Evolutionary conservation across 441 rosid species (phyloP), one percentile per base, ranked within the genome.

Genomic region (Gossypium lobatum): DNA sequence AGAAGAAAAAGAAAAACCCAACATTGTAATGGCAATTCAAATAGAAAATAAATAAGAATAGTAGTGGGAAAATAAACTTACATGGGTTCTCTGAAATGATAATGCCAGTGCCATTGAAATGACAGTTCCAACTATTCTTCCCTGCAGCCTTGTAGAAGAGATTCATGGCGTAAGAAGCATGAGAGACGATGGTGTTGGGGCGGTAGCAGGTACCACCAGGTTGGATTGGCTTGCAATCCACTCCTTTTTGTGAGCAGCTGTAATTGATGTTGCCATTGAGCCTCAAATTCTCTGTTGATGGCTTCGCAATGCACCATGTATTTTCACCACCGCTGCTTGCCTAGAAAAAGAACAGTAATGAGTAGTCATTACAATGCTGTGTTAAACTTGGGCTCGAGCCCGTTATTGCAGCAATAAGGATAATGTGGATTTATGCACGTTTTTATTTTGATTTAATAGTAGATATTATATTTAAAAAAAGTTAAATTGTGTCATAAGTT

Each of bases 151-250:
- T 81, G 76, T 71, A 82, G 72, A 75, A 82, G 71, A 84, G 84
- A 75, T 82, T 82, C 82, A 82, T 76, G 39, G 72, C 79, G n/a
- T 46, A 82, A 20, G 82, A 84, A 60, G 85, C 83, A 71, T 77
- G 84, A 2, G 78, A 79, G 4, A 77, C 48, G 46, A 13, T 11
- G 2, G 50, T 76, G 37, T 76, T 45, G 1, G 84, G 86, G 13
- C 1, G 17, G 78, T 64, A 77, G 72, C 84, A 82, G 71, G 63
- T 62, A 0, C 80, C 84, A 9, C 84, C 88, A 23, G 73, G 72
- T 73, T 81, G 85, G 64, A 83, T 81, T 28, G 81, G 52, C 20
- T 57, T 16, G 6, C 88, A 79, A 67, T 79, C 66, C 50, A 79
- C 81, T n/a, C 80, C 78, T 10, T 45, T 75, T 34, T 77, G 85